A percentile compares a stretch with the other conserved stretches of the same genome.
These are phyloP conservation scores for Hysterangium stoloniferum DNA, from an alignment of 768 basidiomycete genomes.

Conservation along the genomic window DNA sequence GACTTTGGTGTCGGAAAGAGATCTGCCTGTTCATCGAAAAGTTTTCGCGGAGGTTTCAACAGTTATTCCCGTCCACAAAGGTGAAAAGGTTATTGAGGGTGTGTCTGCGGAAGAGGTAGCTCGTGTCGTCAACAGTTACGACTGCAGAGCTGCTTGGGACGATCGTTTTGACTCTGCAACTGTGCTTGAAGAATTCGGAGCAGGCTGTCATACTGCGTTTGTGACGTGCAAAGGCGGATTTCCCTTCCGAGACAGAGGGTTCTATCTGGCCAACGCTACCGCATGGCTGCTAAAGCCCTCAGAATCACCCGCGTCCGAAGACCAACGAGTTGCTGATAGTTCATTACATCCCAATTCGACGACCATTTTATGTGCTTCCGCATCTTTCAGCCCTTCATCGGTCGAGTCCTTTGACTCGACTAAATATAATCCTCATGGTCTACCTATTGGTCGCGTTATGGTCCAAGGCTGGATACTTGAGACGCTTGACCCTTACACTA, in stretches of 20 bases:
- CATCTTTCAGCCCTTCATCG: constrained; percentile 71
- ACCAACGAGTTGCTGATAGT: constrained; percentile 30
- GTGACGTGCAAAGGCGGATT: constrained; percentile 70
- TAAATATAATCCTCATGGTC: constrained; percentile 68
- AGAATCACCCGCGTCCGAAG: constrained; percentile 10
- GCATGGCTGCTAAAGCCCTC: constrained; percentile 34
- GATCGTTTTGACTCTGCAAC: constrained; percentile 68
- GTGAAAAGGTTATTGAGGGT: constrained; percentile 87
- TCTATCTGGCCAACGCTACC: constrained; percentile 69
- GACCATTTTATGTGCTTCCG: constrained; percentile 75
- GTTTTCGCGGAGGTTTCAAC: constrained; percentile 71
- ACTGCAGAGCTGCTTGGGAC: constrained; percentile 80
- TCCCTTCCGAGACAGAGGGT: constrained; percentile 85
- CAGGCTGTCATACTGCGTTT: constrained; percentile 65
- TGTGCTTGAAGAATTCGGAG: constrained; percentile 71
- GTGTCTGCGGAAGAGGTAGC: constrained; percentile 89
- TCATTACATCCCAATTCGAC: constrained; percentile 40
- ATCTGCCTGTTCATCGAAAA: constrained; percentile 67
- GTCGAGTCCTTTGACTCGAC: constrained; percentile 42
- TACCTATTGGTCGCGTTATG: constrained; percentile 75
- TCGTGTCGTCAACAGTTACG: constrained; percentile 57
- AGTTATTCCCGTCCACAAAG: constrained; percentile 76
- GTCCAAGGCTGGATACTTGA: constrained; percentile 95
- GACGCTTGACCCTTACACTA: constrained; percentile 91
- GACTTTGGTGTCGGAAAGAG: constrained; percentile 71